Conservation (phyloP, 345 rosid genomes). For the Heritiera littoralis region DNA sequence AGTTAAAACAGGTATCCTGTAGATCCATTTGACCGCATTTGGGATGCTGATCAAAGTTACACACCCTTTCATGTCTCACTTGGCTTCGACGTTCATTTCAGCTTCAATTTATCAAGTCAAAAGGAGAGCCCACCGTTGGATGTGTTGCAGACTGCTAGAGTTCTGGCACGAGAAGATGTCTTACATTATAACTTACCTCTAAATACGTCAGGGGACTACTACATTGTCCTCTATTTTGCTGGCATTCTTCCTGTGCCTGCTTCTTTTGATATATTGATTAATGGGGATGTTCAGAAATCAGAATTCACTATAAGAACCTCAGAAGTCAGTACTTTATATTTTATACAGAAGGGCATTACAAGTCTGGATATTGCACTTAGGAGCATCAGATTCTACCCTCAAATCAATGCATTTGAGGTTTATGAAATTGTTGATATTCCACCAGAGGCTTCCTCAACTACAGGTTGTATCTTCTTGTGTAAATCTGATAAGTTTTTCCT, state of each 20-base stretch:
- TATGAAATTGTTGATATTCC: conserved; percentile 66
- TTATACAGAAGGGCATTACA: conserved; percentile 42
- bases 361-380: conserved; percentile 62
- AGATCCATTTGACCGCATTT: conserved; percentile 82
- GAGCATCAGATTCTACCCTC: conserved; percentile 60
- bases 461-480: conserved; percentile 46
- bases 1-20: conserved; percentile 61
- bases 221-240: conserved; percentile 71
- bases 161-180: conserved; percentile 54
- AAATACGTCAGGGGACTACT: conserved; percentile 53
- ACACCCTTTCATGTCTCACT: conserved; percentile 58
- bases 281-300: conserved; percentile 51
- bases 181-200: conserved; percentile 62
- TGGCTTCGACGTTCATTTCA: conserved; percentile 36
- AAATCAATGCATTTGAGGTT: conserved; percentile 74
- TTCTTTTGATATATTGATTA: conserved; percentile 61
- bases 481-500: background rate
- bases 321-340: conserved; percentile 51
- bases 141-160: conserved; percentile 76
- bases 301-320: conserved; percentile 53
- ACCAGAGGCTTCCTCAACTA: conserved; percentile 76
- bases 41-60: conserved; percentile 76
- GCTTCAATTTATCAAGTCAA: conserved; percentile 40
- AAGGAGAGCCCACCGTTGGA: conserved; percentile 63
- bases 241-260: conserved; percentile 78